A percentile compares a stretch with the other conserved stretches of the same genome.
These are phyloP conservation scores for Oryza nivara DNA, from an alignment of 176 grass and related monocot genomes.

Conservation along the genomic window DNA sequence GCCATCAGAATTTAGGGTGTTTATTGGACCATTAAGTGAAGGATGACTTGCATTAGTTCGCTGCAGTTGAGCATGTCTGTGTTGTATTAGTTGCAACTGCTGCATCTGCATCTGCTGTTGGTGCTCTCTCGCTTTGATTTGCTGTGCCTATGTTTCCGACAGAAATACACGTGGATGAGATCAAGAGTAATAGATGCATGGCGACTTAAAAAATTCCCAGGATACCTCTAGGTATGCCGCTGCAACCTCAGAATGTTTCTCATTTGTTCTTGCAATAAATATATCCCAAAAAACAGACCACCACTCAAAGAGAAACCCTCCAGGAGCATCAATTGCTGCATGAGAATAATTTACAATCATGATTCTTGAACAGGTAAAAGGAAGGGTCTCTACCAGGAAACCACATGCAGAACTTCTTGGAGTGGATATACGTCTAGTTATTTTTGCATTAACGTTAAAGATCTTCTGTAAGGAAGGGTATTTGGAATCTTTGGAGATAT, in stretches of 20 bases:
- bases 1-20: slow-evolving; percentile 70
- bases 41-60: slow-evolving; percentile 62
- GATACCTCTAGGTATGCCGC: slow-evolving; percentile 87
- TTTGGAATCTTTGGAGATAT: not conserved
- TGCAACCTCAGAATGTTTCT: slow-evolving; percentile 97
- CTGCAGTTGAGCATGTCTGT: slow-evolving; percentile 89
- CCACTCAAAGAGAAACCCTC: slow-evolving; percentile 99
- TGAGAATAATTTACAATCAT: slow-evolving; percentile 31
- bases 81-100: slow-evolving; percentile 90
- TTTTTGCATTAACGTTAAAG: not conserved
- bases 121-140: slow-evolving; percentile 91
- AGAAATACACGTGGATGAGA: slow-evolving; percentile 12
- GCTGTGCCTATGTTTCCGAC: slow-evolving; percentile 61
- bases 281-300: slow-evolving; percentile 99
- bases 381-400: not conserved
- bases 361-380: not conserved
- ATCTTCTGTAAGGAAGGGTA: not conserved
- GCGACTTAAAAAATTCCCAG: slow-evolving; percentile 21
- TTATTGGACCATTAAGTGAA: slow-evolving; percentile 79
- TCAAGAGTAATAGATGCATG: slow-evolving; percentile 11
- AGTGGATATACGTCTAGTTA: too few species aligned
- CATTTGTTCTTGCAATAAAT: slow-evolving; percentile 95
- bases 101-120: slow-evolving; percentile 97
- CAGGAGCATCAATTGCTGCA: slow-evolving; percentile 97
- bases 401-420: not conserved